phyloP scores from a whole-genome alignment of 768 basidiomycete species.

The Strobilomyces confusus region DNA sequence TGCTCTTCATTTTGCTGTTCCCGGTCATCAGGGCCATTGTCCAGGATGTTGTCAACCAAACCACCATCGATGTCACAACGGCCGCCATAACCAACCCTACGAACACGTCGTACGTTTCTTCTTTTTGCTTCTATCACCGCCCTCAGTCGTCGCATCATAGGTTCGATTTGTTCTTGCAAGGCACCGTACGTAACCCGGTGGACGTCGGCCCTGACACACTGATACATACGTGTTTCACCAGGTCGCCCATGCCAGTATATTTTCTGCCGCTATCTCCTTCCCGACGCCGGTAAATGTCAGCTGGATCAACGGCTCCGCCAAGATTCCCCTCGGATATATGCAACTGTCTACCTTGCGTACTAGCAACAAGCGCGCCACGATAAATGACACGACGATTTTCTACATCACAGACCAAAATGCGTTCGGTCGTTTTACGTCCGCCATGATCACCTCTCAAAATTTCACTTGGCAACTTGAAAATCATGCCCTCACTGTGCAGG shows the following conservation, averaged over 20 bases:
- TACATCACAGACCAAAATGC: constrained; percentile 50
- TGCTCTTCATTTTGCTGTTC: constrained; percentile 65
- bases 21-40: constrained; percentile 65
- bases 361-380: constrained; percentile 50
- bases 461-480: constrained; percentile 68
- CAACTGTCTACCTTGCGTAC: constrained; percentile 45
- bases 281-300: constrained; percentile 51
- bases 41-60: constrained; percentile 57
- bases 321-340: constrained; percentile 54
- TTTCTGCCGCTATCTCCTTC: constrained; percentile 61
- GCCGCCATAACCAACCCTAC: constrained; percentile 49
- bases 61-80: constrained; percentile 48
- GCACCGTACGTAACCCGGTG: constrained; percentile 39
- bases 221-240: constrained; percentile 18
- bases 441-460: constrained; percentile 60
- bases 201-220: neutral
- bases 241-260: constrained; percentile 65
- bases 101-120: constrained; percentile 50
- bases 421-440: constrained; percentile 57
- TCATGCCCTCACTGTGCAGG: constrained; percentile 56
- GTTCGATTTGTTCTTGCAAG: constrained; percentile 49
- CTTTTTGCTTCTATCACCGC: neutral
- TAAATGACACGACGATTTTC: constrained; percentile 61
- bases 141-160: constrained; percentile 30
- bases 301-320: constrained; percentile 51